Base-by-base conservation (phyloP, 2,329 filamentous ascomycete genomes). In the Aureobasidium melanogenum region DNA sequence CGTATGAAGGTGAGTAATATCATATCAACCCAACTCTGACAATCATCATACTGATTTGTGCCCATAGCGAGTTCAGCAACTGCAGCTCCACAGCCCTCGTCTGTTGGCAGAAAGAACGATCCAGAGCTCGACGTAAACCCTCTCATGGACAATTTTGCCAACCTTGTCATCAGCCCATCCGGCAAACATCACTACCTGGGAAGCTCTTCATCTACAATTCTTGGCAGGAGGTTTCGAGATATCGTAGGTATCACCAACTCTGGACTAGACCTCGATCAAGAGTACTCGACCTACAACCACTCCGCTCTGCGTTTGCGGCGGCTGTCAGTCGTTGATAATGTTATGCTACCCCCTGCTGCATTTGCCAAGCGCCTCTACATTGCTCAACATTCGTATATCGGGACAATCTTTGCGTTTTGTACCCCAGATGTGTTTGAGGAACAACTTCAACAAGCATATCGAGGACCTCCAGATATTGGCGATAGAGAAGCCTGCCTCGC, bases 321-420 rank as follows among this genome's bases (percentile, higher is more conserved):
- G 2, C 36, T 69, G 71, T 56, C 66, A 72, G 32, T 72, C 60
- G 69, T 71, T 65, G 72, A 72, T 34, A 69, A 70, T 32, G 67
- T 66, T 0, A 71, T 75, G 15, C 69, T 83, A 1, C 81, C 81
- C 0, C 79, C 80, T 0, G 73, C 77, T 12, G 77, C 81, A 34
- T 77, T 81, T 64, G 80, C 80, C 0, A 79, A 77, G 56, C 72
- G 79, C 15, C 71, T 81, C 1, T 82, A 80, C 62, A 73, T 75
- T 30, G 77, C 80, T 0, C 82, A 84, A 62, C 81, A 83, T 67
- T 75, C 75, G 36, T 83, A 82, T 60, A 82, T 84, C 19, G 81
- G 81, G 12, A 82, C 81, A 15, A 84, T 84, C 10, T 83, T 84
- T 63, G 77, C 79, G 12, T 79, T 83, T 47, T 75, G 79, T 0